Evolutionary conservation across 768 basidiomycete genomes (phyloP), one percentile per base, ranked within the genome.

Genomic region (Tricholoma saponaceum): DNA sequence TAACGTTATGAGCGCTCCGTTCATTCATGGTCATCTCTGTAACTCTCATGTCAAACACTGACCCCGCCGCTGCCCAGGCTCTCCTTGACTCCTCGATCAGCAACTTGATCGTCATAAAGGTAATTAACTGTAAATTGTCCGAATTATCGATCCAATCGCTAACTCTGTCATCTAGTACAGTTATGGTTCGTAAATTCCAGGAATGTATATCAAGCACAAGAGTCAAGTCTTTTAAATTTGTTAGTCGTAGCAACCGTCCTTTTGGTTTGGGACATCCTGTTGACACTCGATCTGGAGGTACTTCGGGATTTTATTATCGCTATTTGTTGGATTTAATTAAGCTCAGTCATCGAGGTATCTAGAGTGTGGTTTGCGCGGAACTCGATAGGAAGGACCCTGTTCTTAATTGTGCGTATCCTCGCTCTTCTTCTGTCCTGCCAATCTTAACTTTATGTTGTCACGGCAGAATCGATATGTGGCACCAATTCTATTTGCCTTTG

Each of bases 391-490:
- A 23, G 35, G 14, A 52, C 20, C 3, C 18, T 52, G 13, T 52
- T 52, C 52, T 16, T 52, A 18, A 39, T 52, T 37, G 52, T 52
- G 22, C 20, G 52, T 33, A 20, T 28, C 22, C 39, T 12, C 41
- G 18, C 6, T 44, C 10, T 46, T 23, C n/a, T 22, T 25, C 35
- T 14, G n/a, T 43, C 23, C 10, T 51, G 35, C 35, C 8, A 10
- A 2, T 7, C 16, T 39, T 18, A 10, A 23, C 5, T n/a, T 37
- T 7, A 37, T 23, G 13, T n/a, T 35, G 20, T 39, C 13, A 22
- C 43, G 43, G 43, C 30, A 52, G 52, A 52, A 52, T 26, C 52
- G 52, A 52, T 52, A 39, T 39, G 35, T 37, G 23, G 20, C 52
- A 25, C 33, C 39, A 13, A 13, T 37, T 26, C 52, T 52, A 22